Conservation (phyloP, 2,329 filamentous ascomycete species). For the Ambrosiella xylebori region DNA sequence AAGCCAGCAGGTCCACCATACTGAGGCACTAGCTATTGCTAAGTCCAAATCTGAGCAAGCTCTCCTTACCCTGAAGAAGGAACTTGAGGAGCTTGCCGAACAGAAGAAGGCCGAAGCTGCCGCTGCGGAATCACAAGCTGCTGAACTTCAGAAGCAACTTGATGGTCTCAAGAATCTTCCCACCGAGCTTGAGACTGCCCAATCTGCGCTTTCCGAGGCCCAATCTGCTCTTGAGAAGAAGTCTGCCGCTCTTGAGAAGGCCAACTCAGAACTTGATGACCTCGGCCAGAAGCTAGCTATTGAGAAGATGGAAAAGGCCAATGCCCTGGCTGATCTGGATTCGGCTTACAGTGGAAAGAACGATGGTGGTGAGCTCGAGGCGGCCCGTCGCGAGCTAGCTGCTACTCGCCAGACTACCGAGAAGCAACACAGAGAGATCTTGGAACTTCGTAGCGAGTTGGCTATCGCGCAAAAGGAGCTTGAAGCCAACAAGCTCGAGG, state of each 20-base stretch:
- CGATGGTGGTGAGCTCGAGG: slow-evolving; percentile 37
- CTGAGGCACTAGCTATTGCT: slow-evolving; percentile 14
- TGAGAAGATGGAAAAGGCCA: slow-evolving; percentile 43
- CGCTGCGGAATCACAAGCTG: slow-evolving; percentile 20
- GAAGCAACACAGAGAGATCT: slow-evolving; percentile 22
- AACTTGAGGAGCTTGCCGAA: slow-evolving; percentile 8
- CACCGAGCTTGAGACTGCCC: slow-evolving; percentile 1
- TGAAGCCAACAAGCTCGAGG: slow-evolving; percentile 33
- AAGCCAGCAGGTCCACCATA: slow-evolving; percentile 3
- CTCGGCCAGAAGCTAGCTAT: slow-evolving; percentile 37
- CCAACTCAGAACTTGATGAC: slow-evolving; percentile 26
- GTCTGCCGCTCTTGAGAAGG: slow-evolving; percentile 6
- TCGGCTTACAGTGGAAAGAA: slow-evolving; percentile 34
- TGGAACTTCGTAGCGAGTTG: slow-evolving; percentile 25
- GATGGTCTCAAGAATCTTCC: slow-evolving; percentile 32
- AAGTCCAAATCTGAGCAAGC: slow-evolving; percentile 15
- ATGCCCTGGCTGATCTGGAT: slow-evolving; percentile 43
- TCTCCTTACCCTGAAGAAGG: slow-evolving; percentile 17
- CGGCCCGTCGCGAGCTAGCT: slow-evolving; percentile 32
- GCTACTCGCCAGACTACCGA: slow-evolving; percentile 30
- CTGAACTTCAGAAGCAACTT: slow-evolving; percentile 32
- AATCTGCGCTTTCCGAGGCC: slow-evolving; percentile 1
- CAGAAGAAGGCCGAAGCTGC: slow-evolving; percentile 3
- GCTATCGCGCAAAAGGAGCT: slow-evolving; percentile 34
- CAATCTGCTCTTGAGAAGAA: neutral